These are phyloP conservation scores for Chalciporus sphaerocephalus DNA, from an alignment of 768 basidiomycete genomes.

Conservation along the genomic window DNA sequence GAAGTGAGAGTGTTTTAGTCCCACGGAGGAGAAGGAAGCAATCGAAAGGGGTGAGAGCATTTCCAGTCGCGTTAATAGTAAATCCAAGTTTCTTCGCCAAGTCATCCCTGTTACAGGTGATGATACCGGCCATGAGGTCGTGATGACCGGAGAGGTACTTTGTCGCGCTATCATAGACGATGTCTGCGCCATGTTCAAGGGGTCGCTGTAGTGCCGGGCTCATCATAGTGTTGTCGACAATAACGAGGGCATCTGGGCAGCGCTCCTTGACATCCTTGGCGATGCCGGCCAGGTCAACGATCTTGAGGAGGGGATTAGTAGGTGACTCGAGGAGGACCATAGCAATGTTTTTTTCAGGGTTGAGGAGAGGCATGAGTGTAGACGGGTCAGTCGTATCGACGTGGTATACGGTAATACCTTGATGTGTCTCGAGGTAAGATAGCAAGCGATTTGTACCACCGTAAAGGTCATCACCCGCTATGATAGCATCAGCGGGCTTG, in stretches of 20 bases:
- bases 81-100: slow-evolving; percentile 89
- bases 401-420: slow-evolving; percentile 86
- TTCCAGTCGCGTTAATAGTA: slow-evolving; percentile 89
- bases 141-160: slow-evolving; percentile 98
- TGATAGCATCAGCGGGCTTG: slow-evolving; percentile 92
- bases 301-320: slow-evolving; percentile 95
- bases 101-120: slow-evolving; percentile 89
- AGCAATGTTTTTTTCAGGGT: slow-evolving; percentile 62
- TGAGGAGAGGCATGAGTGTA: slow-evolving; percentile 58
- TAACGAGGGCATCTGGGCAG: slow-evolving; percentile 74
- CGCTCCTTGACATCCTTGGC: slow-evolving; percentile 78
- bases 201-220: slow-evolving; percentile 96
- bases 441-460: slow-evolving; percentile 96
- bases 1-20: slow-evolving; percentile 91
- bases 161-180: slow-evolving; percentile 97
- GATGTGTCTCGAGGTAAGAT: slow-evolving; percentile 80
- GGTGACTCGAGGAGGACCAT: slow-evolving; percentile 98
- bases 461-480: slow-evolving; percentile 96
- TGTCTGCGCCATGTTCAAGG: slow-evolving; percentile 91
- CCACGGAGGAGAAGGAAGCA: slow-evolving; percentile 94
- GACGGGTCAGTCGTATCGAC: slow-evolving; percentile 83
- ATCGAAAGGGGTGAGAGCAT: slow-evolving; percentile 92
- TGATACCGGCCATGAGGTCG: slow-evolving; percentile 97
- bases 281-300: slow-evolving; percentile 84
- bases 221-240: slow-evolving; percentile 99